These are phyloP conservation scores for Dactylellina parvicollis DNA, from an alignment of 2,329 filamentous ascomycete genomes.

Conservation along the genomic window DNA sequence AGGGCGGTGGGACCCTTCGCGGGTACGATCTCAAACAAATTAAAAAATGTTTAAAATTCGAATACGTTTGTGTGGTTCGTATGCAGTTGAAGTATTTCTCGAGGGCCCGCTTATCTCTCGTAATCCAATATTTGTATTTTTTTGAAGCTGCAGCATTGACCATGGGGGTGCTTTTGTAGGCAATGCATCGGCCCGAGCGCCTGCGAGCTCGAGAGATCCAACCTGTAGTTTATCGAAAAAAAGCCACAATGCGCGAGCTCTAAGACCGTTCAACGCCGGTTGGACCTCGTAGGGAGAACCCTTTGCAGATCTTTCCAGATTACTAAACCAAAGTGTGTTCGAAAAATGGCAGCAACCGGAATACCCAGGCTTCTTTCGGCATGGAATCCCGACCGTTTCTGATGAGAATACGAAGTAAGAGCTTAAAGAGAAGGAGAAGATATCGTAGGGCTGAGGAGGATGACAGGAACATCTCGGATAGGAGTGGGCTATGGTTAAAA, in stretches of 20 bases:
- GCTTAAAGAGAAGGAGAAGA: not conserved
- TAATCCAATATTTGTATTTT: conserved; percentile 41
- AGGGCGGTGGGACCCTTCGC: not conserved
- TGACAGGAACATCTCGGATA: conserved; percentile 4
- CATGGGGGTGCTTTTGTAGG: not conserved
- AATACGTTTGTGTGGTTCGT: not conserved
- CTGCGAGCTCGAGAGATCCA: not conserved
- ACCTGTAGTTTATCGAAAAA: not conserved
- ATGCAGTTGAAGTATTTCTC: not conserved
- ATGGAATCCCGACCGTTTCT: conserved; percentile 15
- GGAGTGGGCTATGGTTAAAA: conserved; percentile 16
- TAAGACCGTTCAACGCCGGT: conserved; percentile 22
- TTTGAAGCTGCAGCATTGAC: not conserved
- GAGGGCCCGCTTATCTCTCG: conserved; percentile 42
- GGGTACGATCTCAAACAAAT: not conserved
- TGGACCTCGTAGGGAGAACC: conserved; percentile 3
- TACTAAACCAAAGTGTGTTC: conserved; percentile 30
- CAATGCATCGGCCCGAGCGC: not conserved
- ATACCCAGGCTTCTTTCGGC: conserved; percentile 28
- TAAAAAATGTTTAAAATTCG: not conserved
- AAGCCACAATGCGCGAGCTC: conserved; percentile 16
- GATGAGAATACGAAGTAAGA: not conserved
- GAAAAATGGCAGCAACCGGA: conserved; percentile 15
- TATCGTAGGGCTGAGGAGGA: conserved; percentile 24
- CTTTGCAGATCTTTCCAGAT: conserved; percentile 30